A percentile compares a stretch with the other conserved stretches of the same genome.
Conservation (phyloP, 306 rosid species). For the Cicer chorassanicum region DNA sequence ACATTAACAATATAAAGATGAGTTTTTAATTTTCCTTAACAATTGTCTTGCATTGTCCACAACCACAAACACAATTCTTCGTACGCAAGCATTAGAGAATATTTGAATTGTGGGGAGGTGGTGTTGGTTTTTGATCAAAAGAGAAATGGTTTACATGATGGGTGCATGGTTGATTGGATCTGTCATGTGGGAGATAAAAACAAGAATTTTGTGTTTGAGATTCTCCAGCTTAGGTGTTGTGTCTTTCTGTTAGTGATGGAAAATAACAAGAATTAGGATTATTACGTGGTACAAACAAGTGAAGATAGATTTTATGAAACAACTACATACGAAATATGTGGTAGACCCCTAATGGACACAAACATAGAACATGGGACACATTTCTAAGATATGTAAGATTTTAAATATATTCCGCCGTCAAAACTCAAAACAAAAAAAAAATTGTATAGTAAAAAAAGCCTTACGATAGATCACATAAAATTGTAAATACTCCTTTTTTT, state of each 20-base stretch:
- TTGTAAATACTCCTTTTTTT: too few relatives aligned
- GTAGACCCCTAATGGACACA: background rate
- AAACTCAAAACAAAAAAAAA: too few relatives aligned
- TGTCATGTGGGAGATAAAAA: conserved; percentile 9
- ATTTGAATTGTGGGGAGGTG: conserved; percentile 14
- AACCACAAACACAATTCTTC: conserved; percentile 13
- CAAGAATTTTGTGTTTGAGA: background rate
- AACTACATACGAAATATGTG: background rate
- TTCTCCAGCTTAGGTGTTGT: conserved; percentile 7
- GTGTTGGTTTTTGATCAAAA: conserved; percentile 23
- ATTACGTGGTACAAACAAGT: background rate
- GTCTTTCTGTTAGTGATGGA: background rate
- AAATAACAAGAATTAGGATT: background rate
- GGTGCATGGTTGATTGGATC: background rate
- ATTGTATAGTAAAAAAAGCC: too few relatives aligned
- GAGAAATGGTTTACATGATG: conserved; percentile 20
- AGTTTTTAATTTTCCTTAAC: background rate
- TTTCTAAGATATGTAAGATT: too few relatives aligned
- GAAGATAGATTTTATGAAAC: too few relatives aligned
- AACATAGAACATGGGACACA: background rate
- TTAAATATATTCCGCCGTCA: too few relatives aligned
- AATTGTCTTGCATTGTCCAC: conserved; percentile 30
- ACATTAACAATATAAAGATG: background rate
- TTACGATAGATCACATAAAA: too few relatives aligned
- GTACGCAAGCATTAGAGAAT: background rate